Evolutionary conservation across 768 basidiomycete species (phyloP).

Genomic region (Mycena haematopus): DNA sequence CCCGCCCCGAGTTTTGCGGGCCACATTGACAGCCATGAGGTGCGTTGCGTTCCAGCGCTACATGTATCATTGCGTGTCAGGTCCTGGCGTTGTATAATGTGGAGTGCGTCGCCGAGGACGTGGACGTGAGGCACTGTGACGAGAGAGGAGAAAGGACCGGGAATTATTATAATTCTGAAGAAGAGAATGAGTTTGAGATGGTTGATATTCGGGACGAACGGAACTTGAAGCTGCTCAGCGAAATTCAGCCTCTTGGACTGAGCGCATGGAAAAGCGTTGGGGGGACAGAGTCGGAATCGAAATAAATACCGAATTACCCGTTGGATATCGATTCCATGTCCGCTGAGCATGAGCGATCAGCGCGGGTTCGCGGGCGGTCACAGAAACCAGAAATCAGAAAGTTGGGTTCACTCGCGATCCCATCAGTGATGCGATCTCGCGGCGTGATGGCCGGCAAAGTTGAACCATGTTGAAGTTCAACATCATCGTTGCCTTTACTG

Average conservation of each 20-base stretch:
- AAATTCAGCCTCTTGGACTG: conserved; percentile 22
- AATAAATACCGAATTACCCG: conserved; percentile 4
- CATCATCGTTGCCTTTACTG: too few relatives aligned
- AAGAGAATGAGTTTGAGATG: conserved; percentile 10
- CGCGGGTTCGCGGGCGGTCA: too few relatives aligned
- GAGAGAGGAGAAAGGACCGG: conserved; percentile 9
- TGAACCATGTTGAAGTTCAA: too few relatives aligned
- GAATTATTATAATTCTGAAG: conserved; percentile 24
- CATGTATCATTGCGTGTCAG: too few relatives aligned
- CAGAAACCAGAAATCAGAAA: neutral
- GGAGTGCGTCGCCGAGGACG: too few relatives aligned
- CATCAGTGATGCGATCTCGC: too few relatives aligned
- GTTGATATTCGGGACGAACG: too few relatives aligned
- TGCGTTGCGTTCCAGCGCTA: too few relatives aligned
- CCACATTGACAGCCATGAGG: too few relatives aligned
- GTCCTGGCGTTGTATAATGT: too few relatives aligned
- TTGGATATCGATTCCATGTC: neutral
- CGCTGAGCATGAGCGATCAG: neutral
- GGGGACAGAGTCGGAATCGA: too few relatives aligned
- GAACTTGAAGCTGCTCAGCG: conserved; percentile 6
- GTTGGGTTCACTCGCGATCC: neutral
- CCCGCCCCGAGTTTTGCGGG: conserved; percentile 41
- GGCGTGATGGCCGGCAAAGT: too few relatives aligned
- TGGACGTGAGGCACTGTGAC: conserved; percentile 21
- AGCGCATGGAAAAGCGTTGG: conserved; percentile 24